phyloP scores from a whole-genome alignment of 2,329 filamentous ascomycete genomes.

The Myotisia sp. region DNA sequence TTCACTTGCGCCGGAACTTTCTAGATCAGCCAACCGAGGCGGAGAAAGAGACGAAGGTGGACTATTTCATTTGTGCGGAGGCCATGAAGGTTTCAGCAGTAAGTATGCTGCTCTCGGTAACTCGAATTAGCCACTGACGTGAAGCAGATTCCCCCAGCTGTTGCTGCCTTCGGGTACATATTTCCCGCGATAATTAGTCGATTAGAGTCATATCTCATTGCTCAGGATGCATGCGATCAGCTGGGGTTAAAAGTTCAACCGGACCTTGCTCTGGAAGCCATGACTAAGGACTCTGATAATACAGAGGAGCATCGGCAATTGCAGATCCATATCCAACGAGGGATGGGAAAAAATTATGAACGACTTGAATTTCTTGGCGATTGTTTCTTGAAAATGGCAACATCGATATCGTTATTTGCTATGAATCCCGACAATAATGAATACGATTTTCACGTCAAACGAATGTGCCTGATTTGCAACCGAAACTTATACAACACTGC shows the following conservation, averaged over 20 bases:
- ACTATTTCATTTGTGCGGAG: conserved; percentile 61
- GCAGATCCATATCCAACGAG: conserved; percentile 59
- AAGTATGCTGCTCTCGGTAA: conserved; percentile 27
- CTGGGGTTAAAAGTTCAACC: conserved; percentile 52
- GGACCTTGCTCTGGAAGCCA: conserved; percentile 64
- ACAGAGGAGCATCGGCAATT: conserved; percentile 55
- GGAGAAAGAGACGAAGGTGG: conserved; percentile 32
- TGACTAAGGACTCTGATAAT: conserved; percentile 87
- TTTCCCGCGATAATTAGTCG: conserved; percentile 77
- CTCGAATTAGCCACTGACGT: neutral
- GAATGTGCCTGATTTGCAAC: conserved; percentile 87
- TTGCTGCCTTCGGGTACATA: conserved; percentile 59
- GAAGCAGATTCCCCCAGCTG: conserved; percentile 47
- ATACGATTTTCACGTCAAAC: conserved; percentile 73
- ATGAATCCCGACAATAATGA: conserved; percentile 65
- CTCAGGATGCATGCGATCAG: conserved; percentile 55
- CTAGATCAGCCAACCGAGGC: conserved; percentile 52
- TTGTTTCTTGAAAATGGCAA: conserved; percentile 89
- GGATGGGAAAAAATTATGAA: conserved; percentile 93
- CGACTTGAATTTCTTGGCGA: conserved; percentile 87
- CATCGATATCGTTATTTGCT: conserved; percentile 73
- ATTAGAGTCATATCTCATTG: conserved; percentile 67
- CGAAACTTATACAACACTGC: conserved; percentile 73
- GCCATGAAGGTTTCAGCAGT: conserved; percentile 63
- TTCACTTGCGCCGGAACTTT: conserved; percentile 68